Evolutionary conservation across 1,284 basidiomycete species (phyloP), one percentile per base, ranked within the genome.

Genomic region (Leccinum pallidistipes): DNA sequence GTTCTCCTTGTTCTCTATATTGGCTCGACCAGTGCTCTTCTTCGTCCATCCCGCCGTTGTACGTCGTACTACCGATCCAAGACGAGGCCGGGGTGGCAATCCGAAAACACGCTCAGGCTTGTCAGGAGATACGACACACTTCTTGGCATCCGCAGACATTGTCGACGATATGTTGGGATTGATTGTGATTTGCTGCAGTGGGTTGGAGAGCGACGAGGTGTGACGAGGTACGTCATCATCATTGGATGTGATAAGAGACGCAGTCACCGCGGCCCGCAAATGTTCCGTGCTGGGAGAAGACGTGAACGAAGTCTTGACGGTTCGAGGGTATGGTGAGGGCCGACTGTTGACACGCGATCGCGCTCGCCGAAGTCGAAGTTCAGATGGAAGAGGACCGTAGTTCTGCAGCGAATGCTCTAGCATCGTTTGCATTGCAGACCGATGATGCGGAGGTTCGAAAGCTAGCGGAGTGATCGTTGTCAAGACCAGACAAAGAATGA

Each of bases 391-490:
- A 11, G 87, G 86, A 0, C 83, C 83, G 60, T 84, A 92, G 58
- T 79, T 87, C 72, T 88, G 80, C 51, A 88, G 77, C 0, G 91
- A 92, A 56, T 91, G 84, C 60, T 90, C 83, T 1, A 92, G 78
- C 60, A 93, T 75, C 0, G 87, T 88, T 65, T 84, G 82, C 86
- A 92, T 91, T 12, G 81, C 87, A 3, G 80, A 77, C 6, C 82
- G 82, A 67, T 89, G 79, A 2, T 74, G 74, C 3, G 90, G 91
- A 40, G 88, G 89, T 38, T 86, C 76, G 74, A 92, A 92, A 2
- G 88, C 91, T 92, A 64, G 55, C n/a, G 10, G 12, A 51, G 16
- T 18, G 55, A 40, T 57, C 57, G 5, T 1, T 36, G 36, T 72
- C 38, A 72, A 43, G 14, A n/a, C 10, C 18, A 32, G 34, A 11